These are phyloP conservation scores for Blastobotrys serpentis DNA, from an alignment of 1,139 yeast genomes.

Conservation along the genomic window DNA sequence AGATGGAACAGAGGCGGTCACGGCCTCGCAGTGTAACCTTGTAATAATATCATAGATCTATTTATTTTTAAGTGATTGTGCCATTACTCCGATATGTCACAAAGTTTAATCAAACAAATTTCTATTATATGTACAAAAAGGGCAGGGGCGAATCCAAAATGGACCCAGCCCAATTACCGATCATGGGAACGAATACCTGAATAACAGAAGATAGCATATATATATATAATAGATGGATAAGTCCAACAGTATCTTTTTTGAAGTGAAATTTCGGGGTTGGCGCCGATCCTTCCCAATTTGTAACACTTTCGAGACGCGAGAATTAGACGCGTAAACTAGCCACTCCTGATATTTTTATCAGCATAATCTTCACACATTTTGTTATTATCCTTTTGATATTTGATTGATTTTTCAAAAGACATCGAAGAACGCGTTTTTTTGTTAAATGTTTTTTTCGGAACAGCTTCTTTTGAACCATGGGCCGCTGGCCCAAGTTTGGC, in stretches of 20 bases:
- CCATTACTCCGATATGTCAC: no score
- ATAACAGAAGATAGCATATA: no score
- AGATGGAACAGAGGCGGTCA: conserved; percentile 37
- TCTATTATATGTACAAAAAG: no score
- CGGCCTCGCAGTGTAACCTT: conserved; percentile 32
- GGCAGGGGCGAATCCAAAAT: no score
- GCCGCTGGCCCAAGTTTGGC: conserved; percentile 73
- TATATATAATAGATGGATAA: no score
- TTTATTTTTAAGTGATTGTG: conserved; percentile 24
- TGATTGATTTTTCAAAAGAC: not conserved
- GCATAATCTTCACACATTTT: no score
- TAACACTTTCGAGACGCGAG: not conserved
- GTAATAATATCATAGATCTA: not conserved
- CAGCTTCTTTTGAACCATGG: conserved; percentile 17
- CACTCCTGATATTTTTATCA: not conserved
- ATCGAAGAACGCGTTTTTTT: conserved; percentile 6
- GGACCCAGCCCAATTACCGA: no score
- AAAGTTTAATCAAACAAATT: conserved; percentile 35
- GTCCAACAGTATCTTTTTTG: conserved; percentile 35
- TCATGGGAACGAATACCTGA: no score
- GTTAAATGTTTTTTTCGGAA: conserved; percentile 24
- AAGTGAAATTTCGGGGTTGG: conserved; percentile 25
- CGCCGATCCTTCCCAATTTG: conserved; percentile 30
- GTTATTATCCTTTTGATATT: no score
- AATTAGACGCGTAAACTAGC: not conserved